phyloP scores from a whole-genome alignment of 1,284 basidiomycete genomes.

The Pterulicium gracile region DNA sequence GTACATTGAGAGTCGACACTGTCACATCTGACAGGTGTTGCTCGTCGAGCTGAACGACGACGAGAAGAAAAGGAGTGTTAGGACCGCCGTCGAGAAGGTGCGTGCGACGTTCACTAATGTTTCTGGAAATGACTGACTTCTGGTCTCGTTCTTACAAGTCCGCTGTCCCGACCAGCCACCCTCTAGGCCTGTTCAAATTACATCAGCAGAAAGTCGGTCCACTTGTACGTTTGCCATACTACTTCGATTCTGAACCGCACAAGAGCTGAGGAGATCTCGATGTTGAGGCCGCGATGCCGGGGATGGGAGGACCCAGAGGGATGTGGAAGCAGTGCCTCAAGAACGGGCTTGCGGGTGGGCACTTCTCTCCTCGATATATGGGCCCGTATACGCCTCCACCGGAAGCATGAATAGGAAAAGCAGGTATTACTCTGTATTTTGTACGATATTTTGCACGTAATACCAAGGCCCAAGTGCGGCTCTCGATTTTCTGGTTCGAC shows the following conservation, averaged over 20 bases:
- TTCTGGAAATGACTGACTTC: not conserved
- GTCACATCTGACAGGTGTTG: not conserved
- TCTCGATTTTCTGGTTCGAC: too few species aligned
- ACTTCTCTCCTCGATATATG: not conserved
- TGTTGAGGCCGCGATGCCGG: too few species aligned
- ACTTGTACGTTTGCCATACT: not conserved
- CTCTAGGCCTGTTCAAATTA: not conserved
- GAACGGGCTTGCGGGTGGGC: not conserved
- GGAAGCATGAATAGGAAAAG: too few species aligned
- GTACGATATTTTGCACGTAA: too few species aligned
- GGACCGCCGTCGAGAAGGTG: not conserved
- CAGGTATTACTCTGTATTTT: too few species aligned
- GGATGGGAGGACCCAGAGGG: too few species aligned
- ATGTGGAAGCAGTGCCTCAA: not conserved
- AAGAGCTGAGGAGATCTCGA: not conserved
- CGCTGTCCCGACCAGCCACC: not conserved
- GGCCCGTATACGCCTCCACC: too few species aligned
- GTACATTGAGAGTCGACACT: not conserved
- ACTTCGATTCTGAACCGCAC: not conserved
- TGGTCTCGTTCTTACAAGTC: not conserved
- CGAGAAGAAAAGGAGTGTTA: not conserved
- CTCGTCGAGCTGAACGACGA: not conserved
- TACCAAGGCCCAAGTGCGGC: too few species aligned
- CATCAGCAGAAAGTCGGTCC: not conserved
- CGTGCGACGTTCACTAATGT: not conserved